Base-by-base conservation (phyloP, 257 asterid genomes). In the Scutellaria minor region DNA sequence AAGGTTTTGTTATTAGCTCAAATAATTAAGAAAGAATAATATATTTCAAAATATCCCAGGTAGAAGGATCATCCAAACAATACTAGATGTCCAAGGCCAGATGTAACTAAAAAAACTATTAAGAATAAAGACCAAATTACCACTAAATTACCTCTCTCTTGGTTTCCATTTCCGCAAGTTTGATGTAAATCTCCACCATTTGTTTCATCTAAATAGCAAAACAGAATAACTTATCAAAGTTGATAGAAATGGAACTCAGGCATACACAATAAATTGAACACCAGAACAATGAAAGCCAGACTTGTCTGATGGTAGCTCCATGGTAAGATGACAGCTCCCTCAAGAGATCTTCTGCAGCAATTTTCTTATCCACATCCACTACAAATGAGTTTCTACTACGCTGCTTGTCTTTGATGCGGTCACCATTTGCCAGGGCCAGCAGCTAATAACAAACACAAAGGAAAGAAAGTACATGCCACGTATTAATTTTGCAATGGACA, bases 151-250 rank as follows among this genome's bases (percentile, higher is more conserved):
- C 99, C 96, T 94, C 99, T 74, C 87, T 88, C 85, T 84, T 94
- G 54, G 96, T 91, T 82, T 94, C 99, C 83, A 91, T 80, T 81
- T 94, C 99, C 4, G 99, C 99, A 66, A 94, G 97, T 83, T 94
- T 94, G 58, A 94, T 88, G 89, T 94, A 94, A 82, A 94, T 85
- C 85, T 94, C 99, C 83, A 91, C 97, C 97, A 94, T 94, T 83
- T 94, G 96, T 77, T 83, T 88, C 99, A 94, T 94, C 99, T 94
- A 79, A 46, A 63, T 47, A 75, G 57, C 53, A 66, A 76, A 79
- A 54, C 80, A 68, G 14, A 72, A 61, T 6, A 72, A 61, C 41
- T 55, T 47, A 50, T 78, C 52, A 69, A 66, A 54, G 56, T 54
- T 42, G 51, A 64, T 12, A 44, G 47, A 65, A 31, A 71, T 63